phyloP scores from a whole-genome alignment of 75 land plant species.

The Chamaecyparis obtusa region DNA sequence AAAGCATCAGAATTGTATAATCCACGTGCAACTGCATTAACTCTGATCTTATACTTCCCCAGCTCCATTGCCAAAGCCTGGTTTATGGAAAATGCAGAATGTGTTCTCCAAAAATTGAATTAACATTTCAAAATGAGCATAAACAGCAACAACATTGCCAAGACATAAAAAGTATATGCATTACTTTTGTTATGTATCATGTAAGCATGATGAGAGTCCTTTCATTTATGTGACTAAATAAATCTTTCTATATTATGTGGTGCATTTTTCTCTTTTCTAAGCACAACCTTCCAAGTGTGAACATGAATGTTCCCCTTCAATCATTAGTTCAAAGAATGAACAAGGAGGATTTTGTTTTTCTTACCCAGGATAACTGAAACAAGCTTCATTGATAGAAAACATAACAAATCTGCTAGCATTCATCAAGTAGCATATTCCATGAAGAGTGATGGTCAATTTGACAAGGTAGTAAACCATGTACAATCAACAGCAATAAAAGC shows the following conservation, averaged over 20 bases:
- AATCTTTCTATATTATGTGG: neutral
- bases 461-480: neutral
- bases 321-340: neutral
- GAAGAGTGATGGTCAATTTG: neutral
- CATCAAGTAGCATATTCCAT: neutral
- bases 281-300: neutral
- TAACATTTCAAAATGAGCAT: neutral
- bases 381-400: neutral
- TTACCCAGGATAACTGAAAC: neutral
- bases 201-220: neutral
- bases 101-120: neutral
- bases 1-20: conserved; percentile 59
- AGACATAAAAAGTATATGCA: neutral
- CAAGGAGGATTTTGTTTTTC: neutral
- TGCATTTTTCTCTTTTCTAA: neutral
- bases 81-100: neutral
- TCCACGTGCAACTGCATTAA: conserved; percentile 79
- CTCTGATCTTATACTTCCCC: conserved; percentile 85
- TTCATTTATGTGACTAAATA: neutral
- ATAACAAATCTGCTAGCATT: neutral
- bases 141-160: neutral
- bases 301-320: neutral
- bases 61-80: conserved; percentile 84
- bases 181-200: conserved; percentile 9
- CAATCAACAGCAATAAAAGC: neutral